Percentiles rank a stretch among this genome's conserved stretches.
These are phyloP conservation scores for Erysiphe pulchra DNA, from an alignment of 2,329 filamentous ascomycete species.

Conservation along the genomic window DNA sequence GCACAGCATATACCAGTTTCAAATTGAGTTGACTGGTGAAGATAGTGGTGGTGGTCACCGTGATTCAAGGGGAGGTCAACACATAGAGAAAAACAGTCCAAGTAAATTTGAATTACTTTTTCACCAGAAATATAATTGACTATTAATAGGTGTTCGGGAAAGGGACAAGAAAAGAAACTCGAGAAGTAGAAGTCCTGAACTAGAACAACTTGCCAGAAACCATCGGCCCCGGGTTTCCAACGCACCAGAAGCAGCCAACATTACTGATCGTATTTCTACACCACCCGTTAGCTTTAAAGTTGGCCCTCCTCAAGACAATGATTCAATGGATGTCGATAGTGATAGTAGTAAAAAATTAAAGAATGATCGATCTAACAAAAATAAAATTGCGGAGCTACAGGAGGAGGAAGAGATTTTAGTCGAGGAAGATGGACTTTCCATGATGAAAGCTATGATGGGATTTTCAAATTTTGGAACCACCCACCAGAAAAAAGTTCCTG, in stretches of 20 bases:
- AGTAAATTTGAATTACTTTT: background rate
- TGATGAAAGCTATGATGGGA: slow-evolving; percentile 72
- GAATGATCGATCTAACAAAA: slow-evolving; percentile 1
- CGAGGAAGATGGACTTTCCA: slow-evolving; percentile 37
- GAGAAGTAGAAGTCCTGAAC: slow-evolving; percentile 3
- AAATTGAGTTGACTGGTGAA: slow-evolving; percentile 3
- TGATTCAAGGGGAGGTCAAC: slow-evolving; percentile 4
- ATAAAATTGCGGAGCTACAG: slow-evolving; percentile 12
- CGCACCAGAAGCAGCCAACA: slow-evolving; percentile 4
- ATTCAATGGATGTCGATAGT: slow-evolving; percentile 13
- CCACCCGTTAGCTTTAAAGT: slow-evolving; percentile 13
- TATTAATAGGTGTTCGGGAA: slow-evolving; percentile 1
- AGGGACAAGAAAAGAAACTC: slow-evolving; percentile 3
- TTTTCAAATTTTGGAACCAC: slow-evolving; percentile 69
- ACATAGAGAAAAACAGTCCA: background rate
- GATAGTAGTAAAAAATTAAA: slow-evolving; percentile 8
- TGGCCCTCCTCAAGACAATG: slow-evolving; percentile 7
- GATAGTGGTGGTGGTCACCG: slow-evolving; percentile 6
- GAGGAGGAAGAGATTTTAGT: slow-evolving; percentile 25
- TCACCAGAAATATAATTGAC: background rate
- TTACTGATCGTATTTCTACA: slow-evolving; percentile 7
- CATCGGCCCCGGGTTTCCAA: slow-evolving; percentile 1
- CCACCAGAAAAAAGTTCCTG: slow-evolving; percentile 67
- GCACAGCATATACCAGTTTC: background rate
- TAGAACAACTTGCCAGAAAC: slow-evolving; percentile 2